Evolutionary conservation across 2,329 filamentous ascomycete species (phyloP), one percentile per base, ranked within the genome.

Genomic region (Plectosphaerella cucumerina): DNA sequence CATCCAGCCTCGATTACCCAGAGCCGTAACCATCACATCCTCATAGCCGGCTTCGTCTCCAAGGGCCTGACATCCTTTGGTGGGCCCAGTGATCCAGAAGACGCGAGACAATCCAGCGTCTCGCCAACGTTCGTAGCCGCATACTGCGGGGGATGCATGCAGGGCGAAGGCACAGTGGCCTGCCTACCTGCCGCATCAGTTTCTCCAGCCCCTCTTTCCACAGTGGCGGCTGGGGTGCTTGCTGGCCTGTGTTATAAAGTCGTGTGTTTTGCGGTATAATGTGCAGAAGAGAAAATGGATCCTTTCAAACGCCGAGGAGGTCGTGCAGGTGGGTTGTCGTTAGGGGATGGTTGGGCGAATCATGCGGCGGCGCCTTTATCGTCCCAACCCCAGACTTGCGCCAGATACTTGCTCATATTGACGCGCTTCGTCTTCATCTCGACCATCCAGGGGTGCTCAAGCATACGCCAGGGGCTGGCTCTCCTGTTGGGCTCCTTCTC

Each of bases 401-500:
- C 85, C 53, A 99, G 80, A 70, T 97, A 99, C 63, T 91, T 89
- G 58, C 84, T 84, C 92, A 99, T 97, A 71, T 97, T 97, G 67
- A 99, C 94, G 60, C 94, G 90, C 77, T 97, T 97, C 50, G 84
- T 80, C 63, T 87, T 87, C 90, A 97, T 97, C 64, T 99, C 94
- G 41, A 90, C 76, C 86, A 99, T 96, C 94, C 94, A 99, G 2
- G 94, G 94, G 72, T 99, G 94, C 66, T 99, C 94, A 57, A 96
- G 82, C 92, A 99, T 99, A 63, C 93, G 89, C 94, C 94, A 99
- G 12, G 94, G 94, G 53, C 89, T 96, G 26, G 93, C 94, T 66
- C 94, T 81, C 63, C 92, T 84, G 52, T 80, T 81, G 18, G 90
- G 86, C 60, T 97, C 90, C 72, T 99, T 99, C 70, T 99, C 94